Evolutionary conservation across 352 stramenopile species (phyloP), one percentile per base, ranked within the genome.

Genomic region (Hyaloperonospora brassicae): DNA sequence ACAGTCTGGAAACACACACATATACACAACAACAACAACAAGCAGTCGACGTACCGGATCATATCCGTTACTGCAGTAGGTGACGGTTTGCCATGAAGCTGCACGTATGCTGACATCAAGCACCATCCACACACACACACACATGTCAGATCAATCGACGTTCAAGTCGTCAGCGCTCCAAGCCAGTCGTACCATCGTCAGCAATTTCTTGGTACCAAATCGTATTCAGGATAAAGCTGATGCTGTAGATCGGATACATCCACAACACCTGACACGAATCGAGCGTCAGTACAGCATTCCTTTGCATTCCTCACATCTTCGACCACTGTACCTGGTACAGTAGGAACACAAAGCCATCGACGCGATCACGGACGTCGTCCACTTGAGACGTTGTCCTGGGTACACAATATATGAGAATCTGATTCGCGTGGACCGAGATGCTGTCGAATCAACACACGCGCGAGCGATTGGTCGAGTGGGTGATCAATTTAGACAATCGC

Each of bases 141-240:
- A 39, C 22, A 12, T 21, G 2, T 48, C 43, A 41, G n/a, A 13
- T 50, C 17, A 12, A 25, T 27, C 17, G 14, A 30, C 7, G 11
- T 11, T 30, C 24, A 36, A 6, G n/a, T 36, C 24, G 25, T 11
- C 13, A 34, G 27, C 4, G 27, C 8, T 34, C 4, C 8, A 34
- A 34, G 10, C 25, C 42, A 6, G 8, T 58, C 54, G n/a, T 51
- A 93, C 84, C 84, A 57, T 94, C 82, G 45, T 94, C 84, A 0
- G 84, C 84, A 47, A 94, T 92, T 64, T 94, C 84, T 70, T 94
- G 84, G 64, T 94, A 94, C 84, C 84, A 94, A 68, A 94, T 94
- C 13, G 84, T 92, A 61, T 94, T 94, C 55, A 94, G 63, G 57
- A 94, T 94, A 63, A 94, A 94, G 66, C 84, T 94, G 63, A 94